Evolutionary conservation across 805 yeast species (phyloP), one percentile per base, ranked within the genome.

Genomic region (Hanseniaspora thailandica): DNA sequence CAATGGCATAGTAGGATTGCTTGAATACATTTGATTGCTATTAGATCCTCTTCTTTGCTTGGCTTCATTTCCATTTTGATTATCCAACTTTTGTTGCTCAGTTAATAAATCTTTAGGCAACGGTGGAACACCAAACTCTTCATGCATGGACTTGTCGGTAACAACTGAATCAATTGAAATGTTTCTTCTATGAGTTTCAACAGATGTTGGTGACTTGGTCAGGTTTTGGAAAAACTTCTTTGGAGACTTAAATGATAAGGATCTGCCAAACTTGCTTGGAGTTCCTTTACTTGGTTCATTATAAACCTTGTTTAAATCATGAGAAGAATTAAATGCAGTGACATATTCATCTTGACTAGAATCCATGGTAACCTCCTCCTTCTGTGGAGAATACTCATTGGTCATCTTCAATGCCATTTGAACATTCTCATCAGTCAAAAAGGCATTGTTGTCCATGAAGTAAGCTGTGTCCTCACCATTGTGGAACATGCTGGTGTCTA

Each of bases 191-290:
- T 38, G 50, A 12, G 9, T 19, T 13, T 38, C 17, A 5, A 13
- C 41, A 26, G 47, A 6, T 15, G 9, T 19, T 10, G 55, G 55
- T 22, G 55, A 39, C 17, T 45, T 52, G 15, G 50, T 44, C 7
- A 45, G 26, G n/a, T 23, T 44, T 17, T 57, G 46, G 10, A 55
- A 44, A 26, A 57, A 49, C 20, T 55, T 58, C 43, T 58, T 62
- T 48, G 63, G 62, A 7, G 69, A 64, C 47, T 64, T 65, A 22
- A 66, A 57, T 2, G 70, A 66, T 35, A 68, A 60, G 1, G 70
- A 65, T 54, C 71, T 62, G 6, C 64, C 61, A 3, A 66, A 38
- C 38, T 58, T 62, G 17, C 38, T 47, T 5, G 57, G 58, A 12
- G 57, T 45, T 15, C 22, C 33, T 13, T 46, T 33, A 23, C n/a